Evolutionary conservation across 306 rosid genomes (phyloP).

Genomic region (Casuarina equisetifolia): DNA sequence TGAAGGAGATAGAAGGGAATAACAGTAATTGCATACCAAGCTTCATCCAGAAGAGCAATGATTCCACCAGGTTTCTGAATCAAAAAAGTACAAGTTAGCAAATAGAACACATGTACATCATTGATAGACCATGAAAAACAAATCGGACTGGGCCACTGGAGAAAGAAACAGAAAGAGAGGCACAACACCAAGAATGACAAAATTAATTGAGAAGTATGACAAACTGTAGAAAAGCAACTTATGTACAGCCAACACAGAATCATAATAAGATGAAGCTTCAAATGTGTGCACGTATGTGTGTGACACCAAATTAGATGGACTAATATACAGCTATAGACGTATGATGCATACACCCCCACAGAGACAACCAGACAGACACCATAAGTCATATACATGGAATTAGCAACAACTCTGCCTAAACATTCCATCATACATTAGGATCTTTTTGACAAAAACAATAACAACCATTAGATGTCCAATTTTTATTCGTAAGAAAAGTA

Average conservation of each 20-base stretch:
- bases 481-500: background rate
- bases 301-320: background rate
- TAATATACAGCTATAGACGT: background rate
- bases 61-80: slow-evolving; percentile 97
- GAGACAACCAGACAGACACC: background rate
- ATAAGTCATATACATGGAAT: background rate
- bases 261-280: background rate
- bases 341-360: background rate
- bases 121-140: slow-evolving; percentile 9
- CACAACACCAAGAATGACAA: background rate
- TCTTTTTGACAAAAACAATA: background rate
- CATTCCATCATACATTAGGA: background rate
- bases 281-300: background rate
- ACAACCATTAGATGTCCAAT: slow-evolving; percentile 1
- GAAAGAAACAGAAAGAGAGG: background rate
- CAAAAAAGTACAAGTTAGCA: slow-evolving; percentile 42
- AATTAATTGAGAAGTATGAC: background rate
- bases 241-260: background rate
- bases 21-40: slow-evolving; percentile 57
- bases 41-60: slow-evolving; percentile 96
- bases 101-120: background rate
- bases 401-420: background rate
- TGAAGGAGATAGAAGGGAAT: slow-evolving; percentile 16
- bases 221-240: background rate
- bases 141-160: background rate